These are phyloP conservation scores for Colletotrichum spinosum DNA, from an alignment of 2,329 filamentous ascomycete species.

Conservation along the genomic window DNA sequence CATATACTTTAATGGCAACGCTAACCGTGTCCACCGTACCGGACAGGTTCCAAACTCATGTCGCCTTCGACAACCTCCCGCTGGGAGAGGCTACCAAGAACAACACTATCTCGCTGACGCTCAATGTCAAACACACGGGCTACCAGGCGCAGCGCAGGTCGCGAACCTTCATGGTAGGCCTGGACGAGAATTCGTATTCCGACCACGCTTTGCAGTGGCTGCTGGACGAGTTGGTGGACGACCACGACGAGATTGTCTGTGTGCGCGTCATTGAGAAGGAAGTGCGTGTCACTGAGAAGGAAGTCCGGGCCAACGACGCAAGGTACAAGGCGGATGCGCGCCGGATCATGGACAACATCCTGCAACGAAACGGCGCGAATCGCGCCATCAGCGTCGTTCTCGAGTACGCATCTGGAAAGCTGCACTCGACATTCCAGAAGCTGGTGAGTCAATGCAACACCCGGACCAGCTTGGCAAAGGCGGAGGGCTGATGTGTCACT, in stretches of 20 bases:
- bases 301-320: constrained; percentile 39
- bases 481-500: neutral
- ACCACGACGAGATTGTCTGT: constrained; percentile 93
- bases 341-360: constrained; percentile 78
- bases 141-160: constrained; percentile 85
- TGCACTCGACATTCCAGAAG: constrained; percentile 90
- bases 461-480: neutral
- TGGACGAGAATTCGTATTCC: constrained; percentile 91
- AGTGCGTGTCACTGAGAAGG: constrained; percentile 73
- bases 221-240: constrained; percentile 90
- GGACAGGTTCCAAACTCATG: constrained; percentile 68
- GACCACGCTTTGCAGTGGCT: constrained; percentile 94
- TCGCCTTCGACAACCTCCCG: constrained; percentile 71
- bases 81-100: constrained; percentile 69
- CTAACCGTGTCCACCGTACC: constrained; percentile 52
- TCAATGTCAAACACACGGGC: constrained; percentile 87
- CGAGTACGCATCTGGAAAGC: constrained; percentile 89
- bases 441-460: constrained; percentile 72
- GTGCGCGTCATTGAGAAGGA: constrained; percentile 89
- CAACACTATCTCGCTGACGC: constrained; percentile 77
- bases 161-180: constrained; percentile 89
- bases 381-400: constrained; percentile 87
- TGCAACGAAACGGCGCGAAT: constrained; percentile 81
- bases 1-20: constrained; percentile 50
- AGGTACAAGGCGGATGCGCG: constrained; percentile 81